Base-by-base conservation (phyloP, 176 grass and related monocot genomes). In the Carex scoparia region DNA sequence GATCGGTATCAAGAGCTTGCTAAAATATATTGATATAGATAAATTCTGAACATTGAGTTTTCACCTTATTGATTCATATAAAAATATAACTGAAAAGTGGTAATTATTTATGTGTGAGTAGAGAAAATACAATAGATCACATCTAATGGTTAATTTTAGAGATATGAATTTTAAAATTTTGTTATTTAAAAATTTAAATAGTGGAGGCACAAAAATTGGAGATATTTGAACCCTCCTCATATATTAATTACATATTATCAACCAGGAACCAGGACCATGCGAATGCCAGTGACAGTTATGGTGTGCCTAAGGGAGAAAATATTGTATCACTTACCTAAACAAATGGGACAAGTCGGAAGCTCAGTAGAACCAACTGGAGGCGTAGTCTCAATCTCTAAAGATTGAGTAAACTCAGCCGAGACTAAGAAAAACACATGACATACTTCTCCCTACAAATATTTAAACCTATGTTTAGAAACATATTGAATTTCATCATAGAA, bases 261-360 rank as follows among this genome's bases (percentile, higher is more conserved):
- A 77, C n/a, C 32, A 70, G 61, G 32, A 60, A 68, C 30, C 74
- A 7, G 27, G 28, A 49, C 5, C 30, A 63, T 16, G 58, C 10
- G 44, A 19, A 87, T 57, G 51, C 23, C 48, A 57, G 15, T 78
- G 53, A 79, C 28, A 72, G 2, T 5, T 69, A 69, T 72, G 7
- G 2, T 72, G 3, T 72, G 38, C 19, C 5, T 72, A 4, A 38
- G 1, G 23, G 14, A 49, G 5, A 8, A 79, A 85, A 68, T 33
- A 53, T 12, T 31, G 63, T 88, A 55, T 85, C 72, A 56, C 84
- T 90, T 23, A 95, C 96, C 96, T 33, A 95, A 95, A 89, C 96
- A 99, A 69, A 99, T 91, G 76, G 93, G 96, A 63, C 96, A 99
- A 59, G 91, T 91, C 0, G 93, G 96, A 35, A 98, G 87, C 68